Base-by-base conservation (phyloP, 768 basidiomycete genomes). In the Mycena sanguinolenta region DNA sequence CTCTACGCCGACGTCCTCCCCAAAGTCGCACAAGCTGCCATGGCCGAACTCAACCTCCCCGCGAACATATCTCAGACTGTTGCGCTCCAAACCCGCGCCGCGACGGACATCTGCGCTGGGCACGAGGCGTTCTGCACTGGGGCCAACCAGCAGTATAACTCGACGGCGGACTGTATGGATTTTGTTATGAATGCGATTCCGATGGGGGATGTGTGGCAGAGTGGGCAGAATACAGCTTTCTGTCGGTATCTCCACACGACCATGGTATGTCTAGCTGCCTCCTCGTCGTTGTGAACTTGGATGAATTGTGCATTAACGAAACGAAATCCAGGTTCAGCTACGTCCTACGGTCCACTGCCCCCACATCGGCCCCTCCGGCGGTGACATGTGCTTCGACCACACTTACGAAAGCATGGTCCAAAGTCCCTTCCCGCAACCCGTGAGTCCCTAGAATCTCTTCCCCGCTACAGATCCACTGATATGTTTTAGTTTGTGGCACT, bases 161-260 rank as follows among this genome's bases (percentile, higher is more conserved):
- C 53, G 16, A 65, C 54, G 7, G 19, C 8, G 19, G 9, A 23
- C 1, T 63, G 62, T 38, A 28, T 63, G 19, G 21, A 63, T 14
- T 65, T 65, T 5, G 23, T 65, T 1, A 3, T 65, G 42, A 44
- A 55, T n/a, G 7, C 4, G 23, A 49, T 65, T 4, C 63, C 63
- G 28, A 6, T 65, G 7, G 63, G 63, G 16, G 63, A 65, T 14
- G 21, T 55, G 13, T 65, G 63, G 63, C 63, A 65, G 21, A 54
- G 39, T 16, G 63, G 63, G 6, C 63, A 65, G 54, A 65, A 65
- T 36, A 57, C 63, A 27, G 63, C 54, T 17, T 32, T 55, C 28
- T 65, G 63, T 28, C 53, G 63, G 5, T 65, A 65, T 38, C 27
- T 65, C 30, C 63, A 65, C 54, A 57, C 63, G 21, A 39, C 63